These are phyloP conservation scores for Talaromyces piceae DNA, from an alignment of 2,329 filamentous ascomycete species.

Conservation along the genomic window DNA sequence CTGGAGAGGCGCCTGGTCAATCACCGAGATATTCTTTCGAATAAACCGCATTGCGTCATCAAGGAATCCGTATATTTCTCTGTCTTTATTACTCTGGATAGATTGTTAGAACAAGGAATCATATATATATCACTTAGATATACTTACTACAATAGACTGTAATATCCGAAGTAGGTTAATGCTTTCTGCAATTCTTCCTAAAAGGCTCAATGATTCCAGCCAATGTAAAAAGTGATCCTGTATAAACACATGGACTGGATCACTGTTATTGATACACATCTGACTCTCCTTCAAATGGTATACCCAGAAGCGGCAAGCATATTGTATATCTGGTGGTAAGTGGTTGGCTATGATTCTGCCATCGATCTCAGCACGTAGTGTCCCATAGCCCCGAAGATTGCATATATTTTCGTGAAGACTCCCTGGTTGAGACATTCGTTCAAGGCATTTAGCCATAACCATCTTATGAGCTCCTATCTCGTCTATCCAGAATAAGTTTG, in stretches of 20 bases:
- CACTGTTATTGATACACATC: slow-evolving; percentile 5
- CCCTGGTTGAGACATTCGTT: slow-evolving; percentile 2
- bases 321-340: slow-evolving; percentile 18
- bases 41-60: not conserved
- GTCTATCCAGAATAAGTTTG: slow-evolving; percentile 22
- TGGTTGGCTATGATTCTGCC: slow-evolving; percentile 4
- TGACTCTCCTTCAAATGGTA: slow-evolving; percentile 3
- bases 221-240: slow-evolving; percentile 15
- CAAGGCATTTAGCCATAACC: slow-evolving; percentile 21
- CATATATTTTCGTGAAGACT: slow-evolving; percentile 14
- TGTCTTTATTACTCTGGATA: not conserved
- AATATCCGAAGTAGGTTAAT: not conserved
- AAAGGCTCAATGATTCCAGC: slow-evolving; percentile 15
- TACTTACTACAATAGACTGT: not conserved
- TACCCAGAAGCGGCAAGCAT: slow-evolving; percentile 21
- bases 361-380: not conserved
- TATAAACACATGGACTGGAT: slow-evolving; percentile 12
- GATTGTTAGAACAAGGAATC: not conserved
- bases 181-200: slow-evolving; percentile 11
- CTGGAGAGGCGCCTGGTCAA: not conserved
- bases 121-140: not conserved
- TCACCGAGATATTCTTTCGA: not conserved
- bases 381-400: slow-evolving; percentile 3
- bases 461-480: slow-evolving; percentile 21
- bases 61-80: not conserved